phyloP scores from a whole-genome alignment of 2,329 filamentous ascomycete genomes.

The Rhexocercosporidium sp. region DNA sequence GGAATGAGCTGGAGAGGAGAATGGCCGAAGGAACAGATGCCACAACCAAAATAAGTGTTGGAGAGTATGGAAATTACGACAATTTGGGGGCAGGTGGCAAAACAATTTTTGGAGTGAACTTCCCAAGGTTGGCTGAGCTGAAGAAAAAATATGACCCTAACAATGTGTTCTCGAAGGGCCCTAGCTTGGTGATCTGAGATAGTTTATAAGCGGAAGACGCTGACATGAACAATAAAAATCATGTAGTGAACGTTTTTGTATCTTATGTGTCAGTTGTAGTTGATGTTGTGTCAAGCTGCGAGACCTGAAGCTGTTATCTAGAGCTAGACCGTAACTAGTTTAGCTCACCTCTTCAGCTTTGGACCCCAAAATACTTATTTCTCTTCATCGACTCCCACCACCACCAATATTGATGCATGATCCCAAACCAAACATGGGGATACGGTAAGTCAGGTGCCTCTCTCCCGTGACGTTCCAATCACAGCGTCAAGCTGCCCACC shows the following conservation, averaged over 20 bases:
- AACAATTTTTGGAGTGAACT: constrained; percentile 50
- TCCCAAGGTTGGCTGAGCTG: constrained; percentile 46
- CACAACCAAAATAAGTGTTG: constrained; percentile 19
- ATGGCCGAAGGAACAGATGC: constrained; percentile 16
- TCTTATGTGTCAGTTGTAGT: no score
- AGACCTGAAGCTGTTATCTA: no score
- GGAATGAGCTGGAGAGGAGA: constrained; percentile 21
- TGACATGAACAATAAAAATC: no score
- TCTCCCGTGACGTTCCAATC: neutral
- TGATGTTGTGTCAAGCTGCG: no score
- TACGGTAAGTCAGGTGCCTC: constrained; percentile 2
- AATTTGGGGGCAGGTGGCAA: constrained; percentile 26
- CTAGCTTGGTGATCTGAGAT: constrained; percentile 18
- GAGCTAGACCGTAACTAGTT: neutral
- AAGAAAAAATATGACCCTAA: constrained; percentile 54
- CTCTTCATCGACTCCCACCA: neutral
- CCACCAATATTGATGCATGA: neutral
- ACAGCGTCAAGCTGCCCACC: neutral
- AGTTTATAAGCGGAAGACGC: neutral
- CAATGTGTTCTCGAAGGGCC: constrained; percentile 48
- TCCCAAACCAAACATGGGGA: neutral
- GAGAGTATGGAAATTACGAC: constrained; percentile 33
- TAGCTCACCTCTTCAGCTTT: neutral
- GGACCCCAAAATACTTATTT: neutral
- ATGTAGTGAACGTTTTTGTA: no score